These are phyloP conservation scores for Phialemoniopsis sp. DNA, from an alignment of 2,329 filamentous ascomycete species.

Conservation along the genomic window DNA sequence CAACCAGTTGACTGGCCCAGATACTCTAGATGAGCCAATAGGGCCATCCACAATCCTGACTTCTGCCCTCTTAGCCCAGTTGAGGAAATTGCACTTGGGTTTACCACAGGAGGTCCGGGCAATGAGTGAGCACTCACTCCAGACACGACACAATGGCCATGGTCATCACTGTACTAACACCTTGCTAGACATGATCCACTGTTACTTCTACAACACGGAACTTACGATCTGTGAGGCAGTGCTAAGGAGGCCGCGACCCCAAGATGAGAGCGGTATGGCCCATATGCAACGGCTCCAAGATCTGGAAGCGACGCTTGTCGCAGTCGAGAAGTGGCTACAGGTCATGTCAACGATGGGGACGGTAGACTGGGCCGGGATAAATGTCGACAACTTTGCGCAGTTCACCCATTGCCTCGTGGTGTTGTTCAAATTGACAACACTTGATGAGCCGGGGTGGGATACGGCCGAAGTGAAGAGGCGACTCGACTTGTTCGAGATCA, in stretches of 20 bases:
- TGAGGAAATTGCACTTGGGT: slow-evolving; percentile 11
- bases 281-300: slow-evolving; percentile 13
- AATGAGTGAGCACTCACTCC: slow-evolving; percentile 10
- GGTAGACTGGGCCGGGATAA: slow-evolving; percentile 11
- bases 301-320: slow-evolving; percentile 11
- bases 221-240: slow-evolving; percentile 13
- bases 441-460: slow-evolving; percentile 17
- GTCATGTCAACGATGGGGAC: slow-evolving; percentile 10
- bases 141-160: no score
- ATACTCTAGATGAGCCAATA: slow-evolving; percentile 2
- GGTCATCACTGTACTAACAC: no score
- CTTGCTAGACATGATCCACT: slow-evolving; percentile 8
- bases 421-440: slow-evolving; percentile 15
- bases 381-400: slow-evolving; percentile 15
- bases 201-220: slow-evolving; percentile 14
- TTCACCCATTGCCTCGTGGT: slow-evolving; percentile 16
- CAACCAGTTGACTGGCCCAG: slow-evolving; percentile 13
- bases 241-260: slow-evolving; percentile 3
- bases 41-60: slow-evolving; percentile 8
- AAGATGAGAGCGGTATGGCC: slow-evolving; percentile 1
- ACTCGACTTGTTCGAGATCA: slow-evolving; percentile 13
- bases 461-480: slow-evolving; percentile 12
- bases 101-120: slow-evolving; percentile 8
- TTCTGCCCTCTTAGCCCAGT: slow-evolving; percentile 11
- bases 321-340: slow-evolving; percentile 12